These are phyloP conservation scores for Pestalotiopsis sp. DNA, from an alignment of 2,329 filamentous ascomycete species.

Conservation along the genomic window DNA sequence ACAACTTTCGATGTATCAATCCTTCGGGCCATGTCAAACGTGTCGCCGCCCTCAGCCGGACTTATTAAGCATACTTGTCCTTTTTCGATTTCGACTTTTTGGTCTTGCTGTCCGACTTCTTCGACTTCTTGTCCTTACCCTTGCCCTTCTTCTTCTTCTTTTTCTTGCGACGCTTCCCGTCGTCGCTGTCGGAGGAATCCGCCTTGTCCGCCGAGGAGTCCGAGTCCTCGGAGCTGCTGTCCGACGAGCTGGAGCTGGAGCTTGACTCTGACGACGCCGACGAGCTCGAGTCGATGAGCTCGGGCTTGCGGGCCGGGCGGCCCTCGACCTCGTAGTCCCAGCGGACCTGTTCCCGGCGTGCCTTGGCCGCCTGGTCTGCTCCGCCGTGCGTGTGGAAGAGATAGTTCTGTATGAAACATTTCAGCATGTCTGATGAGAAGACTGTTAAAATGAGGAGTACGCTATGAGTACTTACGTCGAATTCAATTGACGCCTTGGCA, in stretches of 20 bases:
- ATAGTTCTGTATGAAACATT: neutral
- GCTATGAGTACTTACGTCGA: neutral
- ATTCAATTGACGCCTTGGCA: constrained; percentile 6
- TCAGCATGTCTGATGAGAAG: no score
- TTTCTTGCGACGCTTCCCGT: neutral
- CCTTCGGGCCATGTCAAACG: no score
- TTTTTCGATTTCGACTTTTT: constrained; percentile 5
- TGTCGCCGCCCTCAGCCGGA: no score
- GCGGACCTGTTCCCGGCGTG: constrained; percentile 8
- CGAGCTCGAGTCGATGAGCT: neutral
- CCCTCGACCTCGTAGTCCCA: constrained; percentile 7
- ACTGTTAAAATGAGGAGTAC: no score
- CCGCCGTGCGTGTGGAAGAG: constrained; percentile 5
- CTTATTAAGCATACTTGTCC: neutral
- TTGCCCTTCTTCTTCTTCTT: constrained; percentile 16
- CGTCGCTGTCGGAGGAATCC: neutral
- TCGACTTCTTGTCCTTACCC: constrained; percentile 5
- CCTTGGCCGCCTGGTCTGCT: constrained; percentile 18
- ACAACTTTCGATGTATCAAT: no score
- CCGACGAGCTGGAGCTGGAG: constrained; percentile 4
- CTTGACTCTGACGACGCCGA: neutral
- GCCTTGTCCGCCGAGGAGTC: neutral
- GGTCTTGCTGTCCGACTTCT: neutral
- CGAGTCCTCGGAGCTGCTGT: neutral
- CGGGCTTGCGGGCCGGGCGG: neutral